Evolutionary conservation across 2,329 filamentous ascomycete genomes (phyloP), one percentile per base, ranked within the genome.

Genomic region (Epichloe scottii): DNA sequence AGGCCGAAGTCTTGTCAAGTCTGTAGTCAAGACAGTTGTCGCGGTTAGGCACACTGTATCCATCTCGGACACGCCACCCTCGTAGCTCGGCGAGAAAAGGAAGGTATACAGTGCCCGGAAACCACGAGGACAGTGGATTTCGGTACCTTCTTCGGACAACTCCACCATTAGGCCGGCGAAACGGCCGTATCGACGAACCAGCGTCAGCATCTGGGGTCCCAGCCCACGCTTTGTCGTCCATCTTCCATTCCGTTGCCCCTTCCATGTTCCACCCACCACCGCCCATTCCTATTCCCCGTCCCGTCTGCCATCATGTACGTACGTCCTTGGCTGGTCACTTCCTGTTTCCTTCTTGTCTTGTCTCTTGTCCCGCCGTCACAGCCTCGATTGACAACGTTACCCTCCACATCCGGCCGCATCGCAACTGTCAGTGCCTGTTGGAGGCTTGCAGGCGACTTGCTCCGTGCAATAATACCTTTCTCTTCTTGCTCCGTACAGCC

Each of bases 131-230:
- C 51, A 15, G 48, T 43, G 17, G 42, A 23, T n/a, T 34, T 23
- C 17, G 49, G 54, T 51, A 56, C 53, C 48, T 57, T 54, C 45
- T 51, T 50, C 52, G 39, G 52, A 39, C 53, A 60, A 62, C 72
- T 70, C 75, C 75, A 78, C 75, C 75, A 76, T 78, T 77, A 71
- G 66, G 73, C 75, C 75, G 75, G 74, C 68, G 65, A 77, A 73
- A 75, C 64, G 72, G 74, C 75, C 75, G 75, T 68, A 63, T 66
- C 60, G 66, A 64, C 65, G 64, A 66, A 66, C 65, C 67, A 67
- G 60, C 57, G 56, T 52, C 44, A 30, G 45, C 48, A 17, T 21
- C 48, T 40, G 38, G 39, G 34, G 37, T 48, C 23, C 17, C 46
- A 42, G 48, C 44, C 49, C 40, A 46, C 44, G 43, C 48, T 41